A percentile compares a stretch with the other conserved stretches of the same genome.
Evolutionary conservation across 768 basidiomycete species (phyloP).

Genomic region (Clavaria fumosa): DNA sequence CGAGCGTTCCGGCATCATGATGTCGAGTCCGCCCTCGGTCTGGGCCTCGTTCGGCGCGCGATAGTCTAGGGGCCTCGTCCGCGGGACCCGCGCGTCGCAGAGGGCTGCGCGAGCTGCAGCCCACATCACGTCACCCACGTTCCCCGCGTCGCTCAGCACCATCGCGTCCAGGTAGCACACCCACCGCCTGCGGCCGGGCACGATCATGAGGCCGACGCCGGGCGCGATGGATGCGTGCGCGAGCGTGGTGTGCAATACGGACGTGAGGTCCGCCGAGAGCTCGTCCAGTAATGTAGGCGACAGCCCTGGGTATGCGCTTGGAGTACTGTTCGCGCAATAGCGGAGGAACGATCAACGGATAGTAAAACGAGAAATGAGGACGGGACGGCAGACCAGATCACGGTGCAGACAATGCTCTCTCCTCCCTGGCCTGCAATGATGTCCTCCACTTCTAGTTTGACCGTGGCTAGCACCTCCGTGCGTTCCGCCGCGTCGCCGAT

Average conservation of each 20-base stretch:
- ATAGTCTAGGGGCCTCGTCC: conserved; percentile 58
- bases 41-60: conserved; percentile 45
- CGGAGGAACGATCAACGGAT: not conserved
- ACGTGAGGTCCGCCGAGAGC: conserved; percentile 56
- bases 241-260: conserved; percentile 46
- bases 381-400: conserved; percentile 49
- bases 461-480: conserved; percentile 66
- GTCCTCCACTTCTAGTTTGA: conserved; percentile 66
- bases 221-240: conserved; percentile 55
- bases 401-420: conserved; percentile 49
- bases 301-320: conserved; percentile 63
- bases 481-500: conserved; percentile 58
- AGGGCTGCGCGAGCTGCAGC: conserved; percentile 66
- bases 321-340: conserved; percentile 44
- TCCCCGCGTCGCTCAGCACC: conserved; percentile 60
- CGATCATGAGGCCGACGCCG: conserved; percentile 41
- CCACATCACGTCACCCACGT: conserved; percentile 63
- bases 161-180: conserved; percentile 60
- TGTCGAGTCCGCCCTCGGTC: conserved; percentile 53
- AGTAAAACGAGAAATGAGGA: conserved; percentile 7
- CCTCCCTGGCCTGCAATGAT: conserved; percentile 29
- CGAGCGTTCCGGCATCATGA: too few species aligned
- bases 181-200: conserved; percentile 56
- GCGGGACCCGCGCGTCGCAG: conserved; percentile 69
- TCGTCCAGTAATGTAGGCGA: conserved; percentile 54